phyloP scores from a whole-genome alignment of 2,329 filamentous ascomycete genomes.

The Didymellaceae sp. region DNA sequence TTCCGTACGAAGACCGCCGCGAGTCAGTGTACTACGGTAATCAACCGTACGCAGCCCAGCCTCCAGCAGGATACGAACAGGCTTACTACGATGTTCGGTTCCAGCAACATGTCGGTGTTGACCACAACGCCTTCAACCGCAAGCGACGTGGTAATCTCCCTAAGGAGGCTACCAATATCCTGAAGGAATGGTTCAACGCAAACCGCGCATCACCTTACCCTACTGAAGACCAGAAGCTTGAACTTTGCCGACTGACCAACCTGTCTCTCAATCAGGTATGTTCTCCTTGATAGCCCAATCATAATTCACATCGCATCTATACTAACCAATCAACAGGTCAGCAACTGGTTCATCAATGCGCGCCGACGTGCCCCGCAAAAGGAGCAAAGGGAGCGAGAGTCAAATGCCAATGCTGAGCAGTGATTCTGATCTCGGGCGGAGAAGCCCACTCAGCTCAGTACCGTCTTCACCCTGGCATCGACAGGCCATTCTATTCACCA shows the following conservation, averaged over 20 bases:
- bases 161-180: constrained; percentile 84
- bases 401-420: constrained; percentile 16
- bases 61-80: constrained; percentile 27
- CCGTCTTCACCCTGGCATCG: not conserved
- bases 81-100: constrained; percentile 38
- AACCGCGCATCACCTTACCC: constrained; percentile 74
- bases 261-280: constrained; percentile 75
- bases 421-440: not conserved
- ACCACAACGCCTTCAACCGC: constrained; percentile 49
- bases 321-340: constrained; percentile 57
- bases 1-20: constrained; percentile 28
- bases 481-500: constrained; percentile 5
- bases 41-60: constrained; percentile 18
- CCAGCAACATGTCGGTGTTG: constrained; percentile 36
- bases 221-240: constrained; percentile 85
- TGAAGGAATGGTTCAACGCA: constrained; percentile 75
- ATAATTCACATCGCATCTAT: not conserved
- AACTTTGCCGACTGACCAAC: constrained; percentile 76
- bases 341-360: constrained; percentile 83
- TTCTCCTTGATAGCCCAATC: not conserved
- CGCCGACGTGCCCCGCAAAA: constrained; percentile 60
- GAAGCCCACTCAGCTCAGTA: not conserved
- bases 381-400: constrained; percentile 38
- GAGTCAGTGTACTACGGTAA: constrained; percentile 31
- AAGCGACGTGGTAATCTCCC: constrained; percentile 81